Evolutionary conservation across 305 asterid genomes (phyloP).

Genomic region (Ruellia speciosa): DNA sequence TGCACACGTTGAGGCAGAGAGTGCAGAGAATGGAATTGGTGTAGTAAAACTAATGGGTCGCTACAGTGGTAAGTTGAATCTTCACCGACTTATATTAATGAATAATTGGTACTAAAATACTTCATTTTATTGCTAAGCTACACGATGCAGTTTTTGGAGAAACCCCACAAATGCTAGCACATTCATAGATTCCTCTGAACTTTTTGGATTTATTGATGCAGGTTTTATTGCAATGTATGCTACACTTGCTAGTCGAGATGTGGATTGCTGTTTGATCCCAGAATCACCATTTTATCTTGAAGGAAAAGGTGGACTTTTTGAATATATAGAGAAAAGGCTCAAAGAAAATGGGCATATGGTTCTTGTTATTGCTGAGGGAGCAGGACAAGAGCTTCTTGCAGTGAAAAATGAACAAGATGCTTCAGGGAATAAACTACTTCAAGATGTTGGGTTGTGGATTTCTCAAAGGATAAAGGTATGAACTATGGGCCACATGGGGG

Average conservation of each 20-base stretch:
- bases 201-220: slow-evolving; percentile 25
- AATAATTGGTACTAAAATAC: no score
- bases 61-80: slow-evolving; percentile 46
- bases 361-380: slow-evolving; percentile 80
- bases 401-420: slow-evolving; percentile 58
- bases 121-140: not conserved
- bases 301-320: slow-evolving; percentile 65
- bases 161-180: not conserved
- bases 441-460: slow-evolving; percentile 77
- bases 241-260: slow-evolving; percentile 78
- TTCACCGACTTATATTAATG: not conserved
- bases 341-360: slow-evolving; percentile 80
- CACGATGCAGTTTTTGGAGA: not conserved
- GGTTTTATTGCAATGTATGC: slow-evolving; percentile 80
- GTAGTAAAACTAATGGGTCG: slow-evolving; percentile 71
- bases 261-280: slow-evolving; percentile 71
- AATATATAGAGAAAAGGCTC: slow-evolving; percentile 50
- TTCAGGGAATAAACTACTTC: slow-evolving; percentile 71
- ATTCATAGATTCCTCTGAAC: slow-evolving; percentile 15
- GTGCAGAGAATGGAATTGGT: slow-evolving; percentile 62
- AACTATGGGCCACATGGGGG: not conserved
- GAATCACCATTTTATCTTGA: slow-evolving; percentile 69
- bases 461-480: slow-evolving; percentile 63
- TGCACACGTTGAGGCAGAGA: slow-evolving; percentile 65
- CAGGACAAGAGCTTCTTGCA: slow-evolving; percentile 68